A percentile compares a stretch with the other conserved stretches of the same genome.
Evolutionary conservation across 345 rosid genomes (phyloP).

Genomic region (Excoecaria agallocha): DNA sequence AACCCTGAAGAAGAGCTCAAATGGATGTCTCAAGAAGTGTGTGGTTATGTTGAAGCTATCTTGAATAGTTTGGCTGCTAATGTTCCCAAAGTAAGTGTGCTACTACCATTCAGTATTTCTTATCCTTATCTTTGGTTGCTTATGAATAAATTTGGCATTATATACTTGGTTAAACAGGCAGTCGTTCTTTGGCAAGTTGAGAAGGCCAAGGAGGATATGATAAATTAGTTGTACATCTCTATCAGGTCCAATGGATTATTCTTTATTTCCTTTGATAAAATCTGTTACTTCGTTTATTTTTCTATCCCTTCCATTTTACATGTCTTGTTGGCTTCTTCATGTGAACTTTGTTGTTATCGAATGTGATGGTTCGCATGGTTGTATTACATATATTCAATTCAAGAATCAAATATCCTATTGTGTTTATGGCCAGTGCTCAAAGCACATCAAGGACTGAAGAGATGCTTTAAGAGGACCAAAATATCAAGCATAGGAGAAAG

Average conservation of each 20-base stretch:
- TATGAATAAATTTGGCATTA: constrained; percentile 9
- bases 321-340: too few species aligned
- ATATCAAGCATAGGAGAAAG: constrained; percentile 69
- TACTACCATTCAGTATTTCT: constrained; percentile 6
- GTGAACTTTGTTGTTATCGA: not conserved
- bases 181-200: constrained; percentile 99
- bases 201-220: constrained; percentile 98
- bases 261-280: not conserved
- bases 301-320: too few species aligned
- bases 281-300: not conserved
- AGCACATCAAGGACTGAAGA: constrained; percentile 75
- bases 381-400: not conserved
- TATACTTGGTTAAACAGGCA: constrained; percentile 53
- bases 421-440: constrained; percentile 51
- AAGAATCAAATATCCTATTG: not conserved
- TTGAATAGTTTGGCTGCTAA: constrained; percentile 98
- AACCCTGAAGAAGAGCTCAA: constrained; percentile 99
- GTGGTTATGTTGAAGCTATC: constrained; percentile 98
- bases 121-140: not conserved
- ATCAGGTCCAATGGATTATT: constrained; percentile 51
- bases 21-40: constrained; percentile 99
- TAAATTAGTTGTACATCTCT: constrained; percentile 83
- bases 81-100: constrained; percentile 74
- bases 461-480: constrained; percentile 87
- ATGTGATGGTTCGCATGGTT: not conserved